Evolutionary conservation across 129 eudicot genomes (phyloP).

Genomic region (Silybum marianum): DNA sequence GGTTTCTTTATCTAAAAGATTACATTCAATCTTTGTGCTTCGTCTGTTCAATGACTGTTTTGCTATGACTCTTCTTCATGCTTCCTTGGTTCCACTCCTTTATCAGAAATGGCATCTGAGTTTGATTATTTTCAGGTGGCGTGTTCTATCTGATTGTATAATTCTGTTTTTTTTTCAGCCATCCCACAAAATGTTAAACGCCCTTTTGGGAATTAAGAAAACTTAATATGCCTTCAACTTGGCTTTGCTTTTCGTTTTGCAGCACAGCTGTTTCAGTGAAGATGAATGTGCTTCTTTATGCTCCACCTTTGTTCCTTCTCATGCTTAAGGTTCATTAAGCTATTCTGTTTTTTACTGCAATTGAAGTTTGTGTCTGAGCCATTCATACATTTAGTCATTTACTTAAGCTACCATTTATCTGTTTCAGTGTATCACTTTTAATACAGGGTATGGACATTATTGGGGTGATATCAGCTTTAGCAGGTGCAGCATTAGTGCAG

Average conservation of each 20-base stretch:
- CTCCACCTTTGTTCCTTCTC: conserved; percentile 83
- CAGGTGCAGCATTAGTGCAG: conserved; percentile 95
- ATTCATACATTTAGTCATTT: conserved; percentile 7
- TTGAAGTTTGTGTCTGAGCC: conserved; percentile 3
- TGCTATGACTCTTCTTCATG: conserved; percentile 88
- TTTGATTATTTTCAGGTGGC: conserved; percentile 81
- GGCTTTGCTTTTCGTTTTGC: conserved; percentile 39
- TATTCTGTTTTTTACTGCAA: background rate
- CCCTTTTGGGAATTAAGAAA: background rate
- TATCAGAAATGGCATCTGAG: conserved; percentile 89
- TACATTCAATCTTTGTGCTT: conserved; percentile 89
- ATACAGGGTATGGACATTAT: conserved; percentile 76
- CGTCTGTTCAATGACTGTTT: conserved; percentile 94
- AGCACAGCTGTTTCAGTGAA: conserved; percentile 93
- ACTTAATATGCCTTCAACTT: background rate
- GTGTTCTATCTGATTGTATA: background rate
- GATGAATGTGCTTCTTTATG: conserved; percentile 97
- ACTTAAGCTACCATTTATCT: conserved; percentile 26
- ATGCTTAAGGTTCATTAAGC: conserved; percentile 71
- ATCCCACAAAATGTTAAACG: background rate
- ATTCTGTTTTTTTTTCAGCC: background rate
- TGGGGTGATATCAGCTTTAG: conserved; percentile 72
- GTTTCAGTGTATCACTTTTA: conserved; percentile 22
- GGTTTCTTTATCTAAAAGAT: conserved; percentile 79
- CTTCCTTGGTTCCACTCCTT: conserved; percentile 66